These are phyloP conservation scores for Syzygium oleosum DNA, from an alignment of 345 rosid species.

Conservation along the genomic window DNA sequence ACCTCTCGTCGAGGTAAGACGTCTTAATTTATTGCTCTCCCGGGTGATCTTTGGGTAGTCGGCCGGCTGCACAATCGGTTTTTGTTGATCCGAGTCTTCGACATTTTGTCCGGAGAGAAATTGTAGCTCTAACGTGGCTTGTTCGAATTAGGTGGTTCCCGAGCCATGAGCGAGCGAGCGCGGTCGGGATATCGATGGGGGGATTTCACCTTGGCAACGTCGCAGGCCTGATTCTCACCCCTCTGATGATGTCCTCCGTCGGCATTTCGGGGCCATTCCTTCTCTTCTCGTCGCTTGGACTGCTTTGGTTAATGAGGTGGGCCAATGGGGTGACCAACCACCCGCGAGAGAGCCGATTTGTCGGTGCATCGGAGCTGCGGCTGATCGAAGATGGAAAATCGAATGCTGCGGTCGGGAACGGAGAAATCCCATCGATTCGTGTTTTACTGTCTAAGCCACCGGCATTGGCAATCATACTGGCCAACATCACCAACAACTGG, in stretches of 20 bases:
- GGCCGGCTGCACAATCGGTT: not conserved
- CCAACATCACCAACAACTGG: constrained; percentile 90
- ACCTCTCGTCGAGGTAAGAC: constrained; percentile 66
- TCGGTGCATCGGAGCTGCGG: constrained; percentile 51
- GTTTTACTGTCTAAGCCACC: constrained; percentile 61
- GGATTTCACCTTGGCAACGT: constrained; percentile 98
- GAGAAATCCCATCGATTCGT: constrained; percentile 40
- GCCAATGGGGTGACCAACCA: constrained; percentile 43
- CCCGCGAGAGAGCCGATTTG: constrained; percentile 56
- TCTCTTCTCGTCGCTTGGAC: constrained; percentile 67
- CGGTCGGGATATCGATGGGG: constrained; percentile 89
- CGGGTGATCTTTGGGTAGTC: not conserved
- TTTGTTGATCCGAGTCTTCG: not conserved
- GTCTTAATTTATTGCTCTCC: not conserved
- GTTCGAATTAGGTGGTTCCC: constrained; percentile 67
- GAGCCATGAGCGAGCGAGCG: constrained; percentile 70
- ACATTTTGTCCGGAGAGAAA: not conserved
- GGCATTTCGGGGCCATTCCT: constrained; percentile 77
- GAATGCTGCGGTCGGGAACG: constrained; percentile 13
- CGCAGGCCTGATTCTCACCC: constrained; percentile 67
- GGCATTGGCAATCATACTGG: constrained; percentile 83
- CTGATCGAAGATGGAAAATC: constrained; percentile 69
- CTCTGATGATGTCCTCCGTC: constrained; percentile 58
- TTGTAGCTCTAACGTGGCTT: not conserved
- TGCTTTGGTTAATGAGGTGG: constrained; percentile 69